phyloP scores from a whole-genome alignment of 768 basidiomycete genomes.

The Sarcodon aspratus region DNA sequence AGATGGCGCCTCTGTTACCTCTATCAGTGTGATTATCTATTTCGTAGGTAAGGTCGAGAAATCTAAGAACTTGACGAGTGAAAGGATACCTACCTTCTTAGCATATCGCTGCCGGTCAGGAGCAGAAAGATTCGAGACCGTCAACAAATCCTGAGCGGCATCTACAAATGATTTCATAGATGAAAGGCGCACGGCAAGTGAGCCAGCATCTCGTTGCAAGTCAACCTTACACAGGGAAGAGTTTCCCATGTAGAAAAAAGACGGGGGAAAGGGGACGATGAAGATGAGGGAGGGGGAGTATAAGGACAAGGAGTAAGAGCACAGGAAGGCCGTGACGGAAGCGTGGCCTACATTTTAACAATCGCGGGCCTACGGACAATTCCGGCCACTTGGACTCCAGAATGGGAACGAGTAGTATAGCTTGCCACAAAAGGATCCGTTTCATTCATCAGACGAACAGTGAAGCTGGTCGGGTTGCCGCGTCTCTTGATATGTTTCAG shows the following conservation, averaged over 20 bases:
- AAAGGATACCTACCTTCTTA: background rate
- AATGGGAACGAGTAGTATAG: background rate
- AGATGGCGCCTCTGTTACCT: slow-evolving; percentile 25
- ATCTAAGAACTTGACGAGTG: background rate
- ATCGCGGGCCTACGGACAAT: background rate
- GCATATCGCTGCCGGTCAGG: background rate
- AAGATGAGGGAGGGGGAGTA: background rate
- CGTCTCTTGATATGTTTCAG: too few species aligned
- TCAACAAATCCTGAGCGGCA: background rate
- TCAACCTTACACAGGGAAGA: background rate
- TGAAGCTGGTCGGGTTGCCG: too few species aligned
- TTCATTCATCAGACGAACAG: too few species aligned
- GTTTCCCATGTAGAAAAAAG: background rate
- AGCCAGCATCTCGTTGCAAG: background rate
- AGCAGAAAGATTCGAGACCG: background rate
- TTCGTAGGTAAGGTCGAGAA: background rate
- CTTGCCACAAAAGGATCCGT: too few species aligned
- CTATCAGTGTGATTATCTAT: slow-evolving; percentile 37
- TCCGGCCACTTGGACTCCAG: background rate
- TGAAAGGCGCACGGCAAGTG: background rate
- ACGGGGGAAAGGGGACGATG: background rate
- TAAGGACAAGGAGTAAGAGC: background rate
- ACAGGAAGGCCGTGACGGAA: background rate
- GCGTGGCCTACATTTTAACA: background rate
- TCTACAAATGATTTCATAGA: background rate